These are phyloP conservation scores for Cryptosporidium ryanae DNA, from an alignment of 169 alveolate genomes.

Conservation along the genomic window DNA sequence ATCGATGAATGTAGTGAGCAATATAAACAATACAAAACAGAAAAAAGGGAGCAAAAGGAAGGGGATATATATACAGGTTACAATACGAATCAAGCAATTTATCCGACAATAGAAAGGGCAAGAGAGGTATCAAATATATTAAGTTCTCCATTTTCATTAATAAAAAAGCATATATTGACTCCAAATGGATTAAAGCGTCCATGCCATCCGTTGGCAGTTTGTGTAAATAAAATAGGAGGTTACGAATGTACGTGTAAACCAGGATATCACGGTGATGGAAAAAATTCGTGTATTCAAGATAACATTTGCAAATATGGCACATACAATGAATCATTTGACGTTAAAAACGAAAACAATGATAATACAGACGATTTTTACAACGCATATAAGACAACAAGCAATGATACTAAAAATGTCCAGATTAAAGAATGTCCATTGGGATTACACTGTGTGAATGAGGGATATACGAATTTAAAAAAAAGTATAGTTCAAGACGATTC, in stretches of 20 bases:
- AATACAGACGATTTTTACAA: too few species aligned
- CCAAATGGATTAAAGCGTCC: constrained; percentile 61
- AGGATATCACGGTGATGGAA: constrained; percentile 79
- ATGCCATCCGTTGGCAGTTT: constrained; percentile 78
- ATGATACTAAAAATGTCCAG: neutral
- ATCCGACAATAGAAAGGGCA: constrained; percentile 62
- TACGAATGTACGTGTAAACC: constrained; percentile 78
- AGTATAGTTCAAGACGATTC: neutral
- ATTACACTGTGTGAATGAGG: constrained; percentile 21
- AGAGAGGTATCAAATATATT: constrained; percentile 32
- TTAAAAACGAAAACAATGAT: neutral
- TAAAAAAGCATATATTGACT: constrained; percentile 53
- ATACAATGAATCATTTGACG: neutral
- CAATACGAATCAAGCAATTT: constrained; percentile 51
- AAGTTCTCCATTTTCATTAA: constrained; percentile 65
- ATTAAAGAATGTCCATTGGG: constrained; percentile 34
- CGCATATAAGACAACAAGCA: neutral
- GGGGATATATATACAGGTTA: constrained; percentile 68
- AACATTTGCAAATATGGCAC: constrained; percentile 8
- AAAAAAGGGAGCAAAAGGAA: constrained; percentile 37
- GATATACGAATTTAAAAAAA: neutral
- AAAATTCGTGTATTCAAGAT: constrained; percentile 47
- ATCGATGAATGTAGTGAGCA: constrained; percentile 60
- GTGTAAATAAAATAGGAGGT: constrained; percentile 79
- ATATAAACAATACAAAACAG: constrained; percentile 34